Percentiles rank a stretch among this genome's conserved stretches.
phyloP scores from a whole-genome alignment of 257 asterid species.

The Pogostemon cablin region DNA sequence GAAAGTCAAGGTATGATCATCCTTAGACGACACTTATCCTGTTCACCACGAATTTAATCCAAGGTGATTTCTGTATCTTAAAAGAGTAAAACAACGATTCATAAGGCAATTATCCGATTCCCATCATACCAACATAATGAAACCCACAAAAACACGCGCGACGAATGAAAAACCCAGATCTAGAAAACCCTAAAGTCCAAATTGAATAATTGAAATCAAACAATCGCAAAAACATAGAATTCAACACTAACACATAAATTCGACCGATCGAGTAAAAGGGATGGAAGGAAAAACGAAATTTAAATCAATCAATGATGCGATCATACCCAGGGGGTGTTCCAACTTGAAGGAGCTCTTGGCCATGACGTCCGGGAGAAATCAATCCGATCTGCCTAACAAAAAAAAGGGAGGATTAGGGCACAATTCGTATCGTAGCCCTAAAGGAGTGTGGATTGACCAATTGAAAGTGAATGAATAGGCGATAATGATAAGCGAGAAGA shows the following conservation, averaged over 20 bases:
- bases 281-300: neutral
- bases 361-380: slow-evolving; percentile 41
- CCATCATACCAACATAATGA: neutral
- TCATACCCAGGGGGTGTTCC: slow-evolving; percentile 63
- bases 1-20: neutral
- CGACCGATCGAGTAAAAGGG: slow-evolving; percentile 3
- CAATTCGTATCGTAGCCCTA: slow-evolving; percentile 17
- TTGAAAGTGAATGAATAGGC: neutral
- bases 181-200: neutral
- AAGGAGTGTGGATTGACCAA: neutral
- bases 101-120: slow-evolving; percentile 16
- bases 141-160: slow-evolving; percentile 7
- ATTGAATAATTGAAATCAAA: neutral
- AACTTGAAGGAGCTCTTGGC: slow-evolving; percentile 57
- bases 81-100: neutral
- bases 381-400: slow-evolving; percentile 31
- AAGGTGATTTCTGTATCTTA: neutral
- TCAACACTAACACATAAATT: slow-evolving; percentile 6
- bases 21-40: neutral
- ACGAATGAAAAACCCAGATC: slow-evolving; percentile 21
- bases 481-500: slow-evolving; percentile 16
- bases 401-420: slow-evolving; percentile 24
- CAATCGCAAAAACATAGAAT: neutral
- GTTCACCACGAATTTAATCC: neutral
- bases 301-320: slow-evolving; percentile 21